Evolutionary conservation across 352 stramenopile species (phyloP).

Genomic region (Phytophthora sansomeana): DNA sequence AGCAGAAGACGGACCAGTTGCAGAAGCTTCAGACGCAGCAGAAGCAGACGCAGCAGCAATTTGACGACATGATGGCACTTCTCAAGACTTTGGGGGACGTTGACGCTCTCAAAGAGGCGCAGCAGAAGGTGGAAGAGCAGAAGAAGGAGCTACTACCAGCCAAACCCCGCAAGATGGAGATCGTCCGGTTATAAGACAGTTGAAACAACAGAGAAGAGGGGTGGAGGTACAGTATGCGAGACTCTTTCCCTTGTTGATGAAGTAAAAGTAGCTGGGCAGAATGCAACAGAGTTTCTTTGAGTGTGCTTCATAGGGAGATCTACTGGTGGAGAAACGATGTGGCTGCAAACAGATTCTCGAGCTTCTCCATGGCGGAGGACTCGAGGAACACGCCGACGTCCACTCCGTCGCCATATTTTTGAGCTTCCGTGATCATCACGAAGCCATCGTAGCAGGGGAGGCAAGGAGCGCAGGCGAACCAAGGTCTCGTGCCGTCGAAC

Average conservation of each 20-base stretch:
- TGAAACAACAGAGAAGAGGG: not conserved
- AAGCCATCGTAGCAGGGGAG: slow-evolving; percentile 54
- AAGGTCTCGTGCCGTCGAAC: slow-evolving; percentile 47
- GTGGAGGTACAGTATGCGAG: too few relatives aligned
- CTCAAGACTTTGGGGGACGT: slow-evolving; percentile 35
- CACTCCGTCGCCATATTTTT: slow-evolving; percentile 39
- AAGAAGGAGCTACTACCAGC: slow-evolving; percentile 28
- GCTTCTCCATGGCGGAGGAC: slow-evolving; percentile 42
- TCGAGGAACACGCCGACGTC: slow-evolving; percentile 61
- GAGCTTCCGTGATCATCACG: slow-evolving; percentile 56
- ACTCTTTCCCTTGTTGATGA: too few relatives aligned
- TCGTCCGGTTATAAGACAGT: slow-evolving; percentile 46
- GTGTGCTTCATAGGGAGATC: too few relatives aligned
- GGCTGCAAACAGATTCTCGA: slow-evolving; percentile 43
- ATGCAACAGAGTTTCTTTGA: too few relatives aligned
- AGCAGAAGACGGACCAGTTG: too few relatives aligned
- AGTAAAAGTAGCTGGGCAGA: too few relatives aligned
- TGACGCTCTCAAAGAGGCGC: slow-evolving; percentile 32
- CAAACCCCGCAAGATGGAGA: slow-evolving; percentile 46
- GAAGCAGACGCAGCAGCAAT: slow-evolving; percentile 30
- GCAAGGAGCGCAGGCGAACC: slow-evolving; percentile 46
- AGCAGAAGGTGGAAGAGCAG: slow-evolving; percentile 30
- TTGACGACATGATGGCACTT: slow-evolving; percentile 38
- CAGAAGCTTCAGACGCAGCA: too few relatives aligned
- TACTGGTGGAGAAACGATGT: too few relatives aligned